A percentile compares a stretch with the other conserved stretches of the same genome.
Conservation (phyloP, 2,329 filamentous ascomycete genomes). For the Zarea fungicola region DNA sequence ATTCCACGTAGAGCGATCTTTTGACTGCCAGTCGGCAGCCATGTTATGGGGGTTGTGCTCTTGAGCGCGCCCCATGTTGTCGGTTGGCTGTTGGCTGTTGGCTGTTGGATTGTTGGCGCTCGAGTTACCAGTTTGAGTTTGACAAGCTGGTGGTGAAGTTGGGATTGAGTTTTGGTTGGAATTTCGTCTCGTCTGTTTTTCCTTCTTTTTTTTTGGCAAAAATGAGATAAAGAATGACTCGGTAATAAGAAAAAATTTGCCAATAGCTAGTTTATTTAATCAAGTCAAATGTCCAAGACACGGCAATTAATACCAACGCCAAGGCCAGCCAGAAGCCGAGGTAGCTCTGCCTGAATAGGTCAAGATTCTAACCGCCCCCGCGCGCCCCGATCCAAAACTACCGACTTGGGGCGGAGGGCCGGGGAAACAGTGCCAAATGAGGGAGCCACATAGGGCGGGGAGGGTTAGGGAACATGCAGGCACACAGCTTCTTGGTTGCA, state of each 20-base stretch:
- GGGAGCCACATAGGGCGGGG: background rate
- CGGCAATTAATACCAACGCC: no score
- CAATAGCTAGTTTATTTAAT: no score
- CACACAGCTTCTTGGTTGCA: no score
- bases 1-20: slow-evolving; percentile 17
- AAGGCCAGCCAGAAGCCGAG: no score
- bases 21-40: slow-evolving; percentile 20
- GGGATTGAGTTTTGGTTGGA: background rate
- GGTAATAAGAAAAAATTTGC: no score
- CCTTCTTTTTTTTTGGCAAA: background rate
- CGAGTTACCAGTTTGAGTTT: background rate
- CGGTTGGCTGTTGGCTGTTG: background rate
- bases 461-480: slow-evolving; percentile 2
- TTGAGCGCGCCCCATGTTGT: slow-evolving; percentile 11
- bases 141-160: background rate
- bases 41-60: slow-evolving; percentile 19
- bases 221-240: no score
- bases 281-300: no score
- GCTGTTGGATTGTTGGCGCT: background rate
- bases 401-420: slow-evolving; percentile 7
- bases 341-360: no score
- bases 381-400: background rate
- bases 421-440: slow-evolving; percentile 1
- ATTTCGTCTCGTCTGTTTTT: background rate
- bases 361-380: background rate